Percentiles rank a stretch among this genome's conserved stretches.
Conservation (phyloP, 176 grass and related monocot species). For the Phyllostachys edulis region DNA sequence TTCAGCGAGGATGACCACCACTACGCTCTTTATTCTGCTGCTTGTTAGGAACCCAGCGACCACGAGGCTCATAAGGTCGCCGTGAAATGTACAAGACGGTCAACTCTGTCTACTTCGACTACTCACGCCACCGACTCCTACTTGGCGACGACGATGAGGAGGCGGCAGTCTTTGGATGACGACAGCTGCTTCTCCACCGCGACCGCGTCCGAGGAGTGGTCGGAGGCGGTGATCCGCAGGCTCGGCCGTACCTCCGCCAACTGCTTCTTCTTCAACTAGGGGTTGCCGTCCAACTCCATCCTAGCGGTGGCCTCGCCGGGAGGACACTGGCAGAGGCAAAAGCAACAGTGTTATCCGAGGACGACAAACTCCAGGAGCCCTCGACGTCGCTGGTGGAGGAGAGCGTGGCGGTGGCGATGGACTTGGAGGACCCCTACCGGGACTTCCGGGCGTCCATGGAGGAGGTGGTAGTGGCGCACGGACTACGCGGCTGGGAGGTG, state of each 20-base stretch:
- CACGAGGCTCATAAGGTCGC: neutral
- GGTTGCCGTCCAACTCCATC: constrained; percentile 69
- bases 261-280: constrained; percentile 61
- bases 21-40: neutral
- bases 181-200: constrained; percentile 11
- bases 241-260: constrained; percentile 29
- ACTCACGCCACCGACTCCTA: constrained; percentile 16
- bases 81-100: constrained; percentile 42
- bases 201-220: constrained; percentile 31
- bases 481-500: constrained; percentile 51
- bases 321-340: neutral
- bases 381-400: constrained; percentile 53
- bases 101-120: constrained; percentile 49
- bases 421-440: constrained; percentile 68
- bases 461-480: constrained; percentile 84
- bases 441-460: constrained; percentile 90
- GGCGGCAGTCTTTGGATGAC: neutral
- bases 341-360: neutral
- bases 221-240: constrained; percentile 39
- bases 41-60: no score
- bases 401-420: constrained; percentile 85
- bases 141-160: constrained; percentile 25
- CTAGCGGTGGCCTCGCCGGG: constrained; percentile 22
- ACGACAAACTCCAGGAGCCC: neutral
- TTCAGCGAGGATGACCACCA: constrained; percentile 38